Evolutionary conservation across 2,329 filamentous ascomycete species (phyloP).

Genomic region (Claviceps paspali): DNA sequence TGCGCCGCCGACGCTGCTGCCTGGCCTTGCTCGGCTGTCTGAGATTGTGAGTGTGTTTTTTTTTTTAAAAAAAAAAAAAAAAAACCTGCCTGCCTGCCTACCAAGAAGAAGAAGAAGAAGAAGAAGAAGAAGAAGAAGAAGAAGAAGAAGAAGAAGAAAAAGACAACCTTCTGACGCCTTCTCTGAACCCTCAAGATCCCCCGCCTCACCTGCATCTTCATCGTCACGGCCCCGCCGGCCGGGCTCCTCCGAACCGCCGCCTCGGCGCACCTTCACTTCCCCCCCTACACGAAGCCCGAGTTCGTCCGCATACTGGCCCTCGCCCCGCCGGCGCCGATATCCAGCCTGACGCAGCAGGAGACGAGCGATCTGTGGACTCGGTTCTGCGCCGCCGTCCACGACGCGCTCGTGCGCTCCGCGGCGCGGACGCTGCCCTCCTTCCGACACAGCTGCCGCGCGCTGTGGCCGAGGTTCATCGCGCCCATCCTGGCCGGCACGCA

Average conservation of each 20-base stretch:
- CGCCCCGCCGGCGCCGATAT: constrained; percentile 26
- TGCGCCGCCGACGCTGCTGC: constrained; percentile 59
- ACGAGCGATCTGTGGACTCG: constrained; percentile 61
- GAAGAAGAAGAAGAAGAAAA: no score
- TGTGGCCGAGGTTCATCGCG: constrained; percentile 76
- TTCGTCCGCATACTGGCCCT: constrained; percentile 62
- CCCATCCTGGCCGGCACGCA: constrained; percentile 64
- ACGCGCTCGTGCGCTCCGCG: constrained; percentile 67
- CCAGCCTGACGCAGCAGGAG: constrained; percentile 35
- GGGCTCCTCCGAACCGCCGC: constrained; percentile 54
- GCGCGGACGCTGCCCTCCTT: constrained; percentile 67
- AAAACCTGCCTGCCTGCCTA: no score
- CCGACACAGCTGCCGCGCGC: constrained; percentile 48
- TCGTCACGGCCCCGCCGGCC: constrained; percentile 57
- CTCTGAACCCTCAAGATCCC: no score
- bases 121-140: no score
- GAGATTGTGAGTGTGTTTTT: constrained; percentile 50
- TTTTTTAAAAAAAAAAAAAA: no score
- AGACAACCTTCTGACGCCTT: not conserved
- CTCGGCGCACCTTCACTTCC: constrained; percentile 66
- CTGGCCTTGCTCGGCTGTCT: constrained; percentile 66
- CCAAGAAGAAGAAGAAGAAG: no score
- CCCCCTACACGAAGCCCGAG: constrained; percentile 68
- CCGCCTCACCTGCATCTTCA: constrained; percentile 59
- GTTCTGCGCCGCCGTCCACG: constrained; percentile 74